Base-by-base conservation (phyloP, 2,329 filamentous ascomycete species). In the Elsinoe necatrix region DNA sequence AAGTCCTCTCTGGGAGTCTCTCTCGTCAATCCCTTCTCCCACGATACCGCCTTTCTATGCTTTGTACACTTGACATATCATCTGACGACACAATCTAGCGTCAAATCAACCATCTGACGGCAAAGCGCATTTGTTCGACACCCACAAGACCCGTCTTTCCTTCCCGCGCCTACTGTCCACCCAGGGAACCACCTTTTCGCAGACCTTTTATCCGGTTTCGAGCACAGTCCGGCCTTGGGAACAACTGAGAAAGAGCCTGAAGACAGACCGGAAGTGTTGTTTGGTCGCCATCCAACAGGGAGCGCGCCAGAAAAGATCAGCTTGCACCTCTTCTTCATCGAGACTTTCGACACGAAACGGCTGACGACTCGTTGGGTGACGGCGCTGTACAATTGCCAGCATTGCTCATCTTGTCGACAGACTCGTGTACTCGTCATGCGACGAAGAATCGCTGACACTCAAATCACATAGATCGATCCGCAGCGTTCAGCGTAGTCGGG, bases 341-440 rank as follows among this genome's bases (percentile, higher is more conserved):
- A 45, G 41, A 25, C 9, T 20, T 12, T 42, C 39, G 20, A 21
- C 41, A 45, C 41, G 41, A 25, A 45, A 45, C 41, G 41, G 34
- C n/a, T 27, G 12, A 52, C 18, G 8, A 29, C 3, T n/a, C 18
- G n/a, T 23, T 52, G 29, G 11, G 31, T 39, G 48, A 52, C 48
- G 48, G 20, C 11, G 25, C 20, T 35, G 12, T 35, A 8, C 20
- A 9, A 18, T 31, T 20, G 25, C 16, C 25, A 20, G 11, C 34
- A 20, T 52, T 18, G 14, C 12, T 11, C 14, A 39, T 39, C 29
- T 25, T 25, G 48, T 37, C 48, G 31, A 25, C 31, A 39, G 48
- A 52, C 20, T 52, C 16, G 61, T 62, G 34, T 63, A 61, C 57
- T 63, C 64, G 67, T 65, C 67, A 69, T 69, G 67, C 67, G 67